Evolutionary conservation across 257 asterid species (phyloP).

Genomic region (Anisodus tanguticus): DNA sequence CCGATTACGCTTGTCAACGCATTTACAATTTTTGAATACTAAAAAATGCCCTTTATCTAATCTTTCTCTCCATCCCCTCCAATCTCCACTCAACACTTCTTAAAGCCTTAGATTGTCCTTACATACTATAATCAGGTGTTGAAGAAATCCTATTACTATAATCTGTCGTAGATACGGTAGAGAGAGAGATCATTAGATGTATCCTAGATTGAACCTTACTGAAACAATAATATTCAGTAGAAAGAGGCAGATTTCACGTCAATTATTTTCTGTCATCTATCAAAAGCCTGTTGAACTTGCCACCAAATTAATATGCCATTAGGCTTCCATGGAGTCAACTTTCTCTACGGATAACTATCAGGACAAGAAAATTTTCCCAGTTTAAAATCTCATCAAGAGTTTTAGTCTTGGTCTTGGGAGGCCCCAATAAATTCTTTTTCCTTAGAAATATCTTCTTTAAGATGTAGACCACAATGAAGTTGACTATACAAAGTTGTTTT

Average conservation of each 20-base stretch:
- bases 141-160: neutral
- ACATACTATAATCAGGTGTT: too few relatives aligned
- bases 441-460: neutral
- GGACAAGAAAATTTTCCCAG: neutral
- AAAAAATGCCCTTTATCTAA: too few relatives aligned
- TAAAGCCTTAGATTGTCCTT: too few relatives aligned
- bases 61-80: too few relatives aligned
- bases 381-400: neutral
- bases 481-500: neutral
- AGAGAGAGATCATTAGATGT: neutral
- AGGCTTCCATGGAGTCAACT: neutral
- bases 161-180: neutral
- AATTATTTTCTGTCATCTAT: neutral
- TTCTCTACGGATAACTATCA: neutral
- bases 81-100: too few relatives aligned
- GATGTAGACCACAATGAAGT: neutral
- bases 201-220: neutral
- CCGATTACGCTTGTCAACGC: too few relatives aligned
- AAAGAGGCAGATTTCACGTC: neutral
- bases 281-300: neutral
- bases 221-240: neutral
- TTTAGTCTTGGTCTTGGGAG: neutral
- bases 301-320: neutral
- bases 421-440: neutral
- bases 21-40: too few relatives aligned